Base-by-base conservation (phyloP, 441 rosid genomes). In the Daphne laureola region DNA sequence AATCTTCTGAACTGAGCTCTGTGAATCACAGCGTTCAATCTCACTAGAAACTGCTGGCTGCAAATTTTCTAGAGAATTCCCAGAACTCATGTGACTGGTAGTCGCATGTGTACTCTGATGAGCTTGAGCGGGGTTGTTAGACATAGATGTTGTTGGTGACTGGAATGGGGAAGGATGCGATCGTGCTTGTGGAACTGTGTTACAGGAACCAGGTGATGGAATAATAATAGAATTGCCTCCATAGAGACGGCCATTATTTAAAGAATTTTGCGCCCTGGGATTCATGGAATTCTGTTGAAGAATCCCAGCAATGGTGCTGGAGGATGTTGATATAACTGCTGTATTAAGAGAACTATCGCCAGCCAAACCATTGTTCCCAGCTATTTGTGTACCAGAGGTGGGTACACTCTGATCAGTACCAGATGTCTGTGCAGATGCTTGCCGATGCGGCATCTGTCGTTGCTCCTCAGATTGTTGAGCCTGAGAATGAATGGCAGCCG, bases 201-300 rank as follows among this genome's bases (percentile, higher is more conserved):
- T 70, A 4, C 87, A 86, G 38, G 91, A 78, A 67, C 87, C 86
- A 14, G 99, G 97, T 41, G 99, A 87, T 8, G 74, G 73, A 66
- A 83, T 76, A 75, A 87, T 95, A 59, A 75, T 75, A 42, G 86
- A 73, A 62, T 70, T 83, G 51, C 90, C 92, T 53, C 84, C 95
- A 57, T 87, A 89, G 11, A 96, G 96, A 67, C 78, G 77, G 48
- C 80, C 79, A 67, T 81, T 86, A 70, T 78, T 82, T 59, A 81
- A 61, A 38, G 96, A 67, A 61, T 49, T 82, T 57, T 87, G 97
- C 46, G 85, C 94, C 68, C 96, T 82, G 46, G 83, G 72, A 61
- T 83, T 93, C 89, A 90, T 83, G 16, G 98, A 84, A 49, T 78
- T 93, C 70, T 93, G 97, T 63, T 82, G 96, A 60, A 83, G 83